Conservation (phyloP, 2,329 filamentous ascomycete species). For the Myriosclerotinia scirpicola region DNA sequence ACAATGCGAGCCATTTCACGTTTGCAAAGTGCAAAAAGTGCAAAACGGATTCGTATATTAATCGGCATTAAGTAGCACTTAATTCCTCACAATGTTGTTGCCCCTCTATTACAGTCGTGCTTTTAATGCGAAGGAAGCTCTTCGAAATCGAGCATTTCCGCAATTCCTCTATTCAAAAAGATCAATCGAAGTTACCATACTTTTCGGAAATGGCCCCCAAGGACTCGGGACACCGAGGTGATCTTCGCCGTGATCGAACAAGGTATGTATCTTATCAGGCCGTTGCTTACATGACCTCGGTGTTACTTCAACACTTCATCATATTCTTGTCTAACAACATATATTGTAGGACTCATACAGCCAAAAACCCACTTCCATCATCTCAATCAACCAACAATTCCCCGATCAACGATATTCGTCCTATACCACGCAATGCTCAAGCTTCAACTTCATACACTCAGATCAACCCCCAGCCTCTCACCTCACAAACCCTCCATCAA, state of each 20-base stretch:
- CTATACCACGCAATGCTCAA: background rate
- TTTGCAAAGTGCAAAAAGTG: constrained; percentile 17
- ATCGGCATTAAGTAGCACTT: background rate
- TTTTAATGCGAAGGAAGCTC: background rate
- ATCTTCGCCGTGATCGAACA: constrained; percentile 11
- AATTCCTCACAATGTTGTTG: background rate
- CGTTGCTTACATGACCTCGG: constrained; percentile 1
- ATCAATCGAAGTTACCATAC: background rate
- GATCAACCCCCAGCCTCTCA: background rate
- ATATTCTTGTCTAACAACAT: background rate
- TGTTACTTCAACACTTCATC: background rate
- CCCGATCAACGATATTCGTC: background rate
- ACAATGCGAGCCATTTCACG: constrained; percentile 17
- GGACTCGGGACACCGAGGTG: background rate
- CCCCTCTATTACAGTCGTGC: background rate
- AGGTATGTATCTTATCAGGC: constrained; percentile 19
- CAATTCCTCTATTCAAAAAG: background rate
- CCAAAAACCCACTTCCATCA: background rate
- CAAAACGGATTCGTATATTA: background rate
- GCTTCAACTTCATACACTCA: background rate
- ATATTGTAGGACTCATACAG: background rate
- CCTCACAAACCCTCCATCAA: background rate
- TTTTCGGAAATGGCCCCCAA: background rate
- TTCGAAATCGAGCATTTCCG: background rate
- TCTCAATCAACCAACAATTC: background rate